Evolutionary conservation across 164 flowering plant genomes (phyloP).

Genomic region (Kalanchoe fedtschenkoi): DNA sequence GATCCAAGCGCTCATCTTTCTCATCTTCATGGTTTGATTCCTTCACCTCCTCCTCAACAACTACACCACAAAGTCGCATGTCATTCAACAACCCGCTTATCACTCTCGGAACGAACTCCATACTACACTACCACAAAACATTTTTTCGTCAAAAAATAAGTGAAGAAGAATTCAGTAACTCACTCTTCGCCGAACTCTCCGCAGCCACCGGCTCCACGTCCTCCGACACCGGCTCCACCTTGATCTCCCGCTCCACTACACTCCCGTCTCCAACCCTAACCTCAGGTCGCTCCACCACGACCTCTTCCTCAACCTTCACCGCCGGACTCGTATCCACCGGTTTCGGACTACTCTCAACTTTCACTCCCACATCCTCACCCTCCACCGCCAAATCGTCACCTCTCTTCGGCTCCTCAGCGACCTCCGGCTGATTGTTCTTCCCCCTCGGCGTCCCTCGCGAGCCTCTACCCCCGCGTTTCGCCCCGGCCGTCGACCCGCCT

Average conservation of each 20-base stretch:
- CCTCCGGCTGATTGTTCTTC: background rate
- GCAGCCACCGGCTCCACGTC: background rate
- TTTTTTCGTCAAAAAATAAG: background rate
- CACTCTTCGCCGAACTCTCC: background rate
- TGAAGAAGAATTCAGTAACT: background rate
- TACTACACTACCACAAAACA: background rate
- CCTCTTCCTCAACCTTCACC: background rate
- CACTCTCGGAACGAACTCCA: background rate
- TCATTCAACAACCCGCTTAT: too few relatives aligned
- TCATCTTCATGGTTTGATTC: constrained; percentile 7
- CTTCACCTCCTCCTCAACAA: background rate
- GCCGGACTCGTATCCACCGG: too few relatives aligned
- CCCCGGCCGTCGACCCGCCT: background rate
- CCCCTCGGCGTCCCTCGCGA: background rate
- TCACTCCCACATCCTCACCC: background rate
- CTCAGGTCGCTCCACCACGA: background rate
- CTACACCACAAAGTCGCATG: background rate
- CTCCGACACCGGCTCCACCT: too few relatives aligned
- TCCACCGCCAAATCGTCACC: background rate
- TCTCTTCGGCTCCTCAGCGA: background rate
- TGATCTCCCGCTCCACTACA: background rate
- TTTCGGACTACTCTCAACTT: too few relatives aligned
- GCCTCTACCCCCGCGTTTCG: constrained; percentile 5
- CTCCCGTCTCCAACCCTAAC: background rate
- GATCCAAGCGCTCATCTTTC: constrained; percentile 8